Evolutionary conservation across 1,284 basidiomycete species (phyloP).

Genomic region (Leccinum idahoense): DNA sequence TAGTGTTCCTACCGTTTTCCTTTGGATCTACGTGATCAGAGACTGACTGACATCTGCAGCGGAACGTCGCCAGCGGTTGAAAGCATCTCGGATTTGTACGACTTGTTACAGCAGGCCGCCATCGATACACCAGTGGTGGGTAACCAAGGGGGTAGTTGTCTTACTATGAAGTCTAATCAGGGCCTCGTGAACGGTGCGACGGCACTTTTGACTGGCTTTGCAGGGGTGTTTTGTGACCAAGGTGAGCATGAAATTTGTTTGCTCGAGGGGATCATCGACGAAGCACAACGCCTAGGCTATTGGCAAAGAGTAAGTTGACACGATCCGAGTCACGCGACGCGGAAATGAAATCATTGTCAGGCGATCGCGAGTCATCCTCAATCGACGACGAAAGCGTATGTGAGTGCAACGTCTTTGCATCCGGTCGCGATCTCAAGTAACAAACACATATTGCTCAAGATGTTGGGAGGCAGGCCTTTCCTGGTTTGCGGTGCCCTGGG

Average conservation of each 20-base stretch:
- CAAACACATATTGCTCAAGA: slow-evolving; percentile 26
- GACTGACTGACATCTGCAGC: slow-evolving; percentile 20
- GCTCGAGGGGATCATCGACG: not conserved
- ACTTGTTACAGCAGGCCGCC: slow-evolving; percentile 41
- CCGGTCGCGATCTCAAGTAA: not conserved
- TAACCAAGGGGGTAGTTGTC: slow-evolving; percentile 33
- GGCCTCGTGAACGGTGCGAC: slow-evolving; percentile 52
- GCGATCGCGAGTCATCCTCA: slow-evolving; percentile 46
- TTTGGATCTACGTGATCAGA: not conserved
- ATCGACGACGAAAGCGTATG: slow-evolving; percentile 48
- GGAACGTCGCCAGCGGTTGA: slow-evolving; percentile 40
- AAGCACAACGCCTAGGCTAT: slow-evolving; percentile 32
- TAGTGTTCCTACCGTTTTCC: slow-evolving; percentile 14
- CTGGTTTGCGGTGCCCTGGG: slow-evolving; percentile 60
- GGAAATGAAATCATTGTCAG: slow-evolving; percentile 17
- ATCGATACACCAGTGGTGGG: slow-evolving; percentile 42
- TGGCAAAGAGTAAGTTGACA: slow-evolving; percentile 41
- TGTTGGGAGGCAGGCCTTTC: slow-evolving; percentile 51
- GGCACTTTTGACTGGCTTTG: slow-evolving; percentile 40
- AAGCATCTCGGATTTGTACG: slow-evolving; percentile 40
- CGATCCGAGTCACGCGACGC: not conserved
- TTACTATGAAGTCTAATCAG: slow-evolving; percentile 54
- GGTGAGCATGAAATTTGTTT: slow-evolving; percentile 24
- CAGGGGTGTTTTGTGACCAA: slow-evolving; percentile 48
- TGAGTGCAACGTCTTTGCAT: slow-evolving; percentile 17